phyloP scores from a whole-genome alignment of 106 monocot genomes.

The Vanilla planifolia region DNA sequence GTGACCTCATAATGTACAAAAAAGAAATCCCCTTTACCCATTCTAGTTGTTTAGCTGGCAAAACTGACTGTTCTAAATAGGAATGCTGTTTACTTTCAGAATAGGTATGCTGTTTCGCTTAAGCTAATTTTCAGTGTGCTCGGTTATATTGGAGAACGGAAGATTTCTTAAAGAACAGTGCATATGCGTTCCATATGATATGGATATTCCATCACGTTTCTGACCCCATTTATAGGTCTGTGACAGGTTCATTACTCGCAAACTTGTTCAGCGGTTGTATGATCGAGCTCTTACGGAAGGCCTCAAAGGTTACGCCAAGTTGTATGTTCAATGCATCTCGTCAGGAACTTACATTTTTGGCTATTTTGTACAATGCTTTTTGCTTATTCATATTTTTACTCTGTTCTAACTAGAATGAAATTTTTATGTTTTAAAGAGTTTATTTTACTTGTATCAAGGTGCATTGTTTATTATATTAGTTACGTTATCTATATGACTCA shows the following conservation, averaged over 20 bases:
- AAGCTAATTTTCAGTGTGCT: too few relatives aligned
- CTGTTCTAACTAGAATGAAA: background rate
- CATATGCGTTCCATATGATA: too few relatives aligned
- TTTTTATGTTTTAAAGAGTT: background rate
- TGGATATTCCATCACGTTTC: too few relatives aligned
- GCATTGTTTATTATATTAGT: background rate
- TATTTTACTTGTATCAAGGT: background rate
- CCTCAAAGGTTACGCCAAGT: constrained; percentile 72
- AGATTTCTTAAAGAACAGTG: too few relatives aligned
- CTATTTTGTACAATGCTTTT: background rate
- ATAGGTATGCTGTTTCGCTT: too few relatives aligned
- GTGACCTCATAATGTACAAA: too few relatives aligned
- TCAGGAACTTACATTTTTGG: background rate
- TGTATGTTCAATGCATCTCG: constrained; percentile 41
- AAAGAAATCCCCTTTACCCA: too few relatives aligned
- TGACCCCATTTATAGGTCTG: constrained; percentile 44
- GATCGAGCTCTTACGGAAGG: constrained; percentile 62
- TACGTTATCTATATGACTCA: background rate
- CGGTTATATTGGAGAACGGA: too few relatives aligned
- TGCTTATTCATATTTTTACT: constrained; percentile 3
- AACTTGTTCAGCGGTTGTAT: constrained; percentile 61
- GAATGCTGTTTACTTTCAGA: too few relatives aligned
- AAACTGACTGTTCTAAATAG: too few relatives aligned
- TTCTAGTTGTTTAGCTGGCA: too few relatives aligned
- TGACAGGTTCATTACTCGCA: constrained; percentile 73